phyloP scores from a whole-genome alignment of 352 stramenopile genomes.

The Saprolegnia parasitica region DNA sequence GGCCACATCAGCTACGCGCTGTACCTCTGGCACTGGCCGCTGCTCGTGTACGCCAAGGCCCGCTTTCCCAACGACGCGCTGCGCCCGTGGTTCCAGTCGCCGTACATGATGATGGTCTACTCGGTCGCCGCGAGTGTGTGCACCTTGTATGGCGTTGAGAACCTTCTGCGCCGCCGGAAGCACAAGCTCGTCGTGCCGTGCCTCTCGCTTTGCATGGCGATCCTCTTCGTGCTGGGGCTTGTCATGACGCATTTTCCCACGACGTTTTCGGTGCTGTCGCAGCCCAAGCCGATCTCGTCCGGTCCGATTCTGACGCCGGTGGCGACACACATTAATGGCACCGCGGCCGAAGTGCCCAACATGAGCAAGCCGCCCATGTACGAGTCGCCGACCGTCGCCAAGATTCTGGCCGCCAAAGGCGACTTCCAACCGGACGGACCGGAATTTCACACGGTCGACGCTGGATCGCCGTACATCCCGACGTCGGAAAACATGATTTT shows the following conservation, averaged over 20 bases:
- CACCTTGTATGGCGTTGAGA: slow-evolving; percentile 25
- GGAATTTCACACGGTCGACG: background rate
- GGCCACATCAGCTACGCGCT: slow-evolving; percentile 27
- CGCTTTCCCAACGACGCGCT: slow-evolving; percentile 12
- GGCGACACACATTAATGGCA: background rate
- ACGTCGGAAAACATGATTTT: slow-evolving; percentile 10
- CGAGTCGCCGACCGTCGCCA: slow-evolving; percentile 5
- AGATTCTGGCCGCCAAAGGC: slow-evolving; percentile 2
- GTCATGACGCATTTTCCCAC: background rate
- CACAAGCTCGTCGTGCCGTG: slow-evolving; percentile 4
- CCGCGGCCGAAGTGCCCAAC: slow-evolving; percentile 11
- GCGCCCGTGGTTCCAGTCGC: slow-evolving; percentile 13
- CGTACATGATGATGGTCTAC: slow-evolving; percentile 22
- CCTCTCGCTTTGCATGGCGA: background rate
- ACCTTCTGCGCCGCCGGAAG: slow-evolving; percentile 10
- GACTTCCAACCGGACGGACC: background rate
- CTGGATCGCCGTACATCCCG: background rate
- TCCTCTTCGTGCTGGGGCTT: background rate
- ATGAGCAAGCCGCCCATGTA: slow-evolving; percentile 4
- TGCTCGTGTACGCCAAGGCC: slow-evolving; percentile 25
- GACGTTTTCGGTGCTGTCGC: slow-evolving; percentile 5
- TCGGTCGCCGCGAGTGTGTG: slow-evolving; percentile 7
- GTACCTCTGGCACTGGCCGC: slow-evolving; percentile 30
- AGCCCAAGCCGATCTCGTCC: background rate
- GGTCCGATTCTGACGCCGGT: slow-evolving; percentile 10